Base-by-base conservation (phyloP, 805 yeast species). In the Starmerella bacillaris region DNA sequence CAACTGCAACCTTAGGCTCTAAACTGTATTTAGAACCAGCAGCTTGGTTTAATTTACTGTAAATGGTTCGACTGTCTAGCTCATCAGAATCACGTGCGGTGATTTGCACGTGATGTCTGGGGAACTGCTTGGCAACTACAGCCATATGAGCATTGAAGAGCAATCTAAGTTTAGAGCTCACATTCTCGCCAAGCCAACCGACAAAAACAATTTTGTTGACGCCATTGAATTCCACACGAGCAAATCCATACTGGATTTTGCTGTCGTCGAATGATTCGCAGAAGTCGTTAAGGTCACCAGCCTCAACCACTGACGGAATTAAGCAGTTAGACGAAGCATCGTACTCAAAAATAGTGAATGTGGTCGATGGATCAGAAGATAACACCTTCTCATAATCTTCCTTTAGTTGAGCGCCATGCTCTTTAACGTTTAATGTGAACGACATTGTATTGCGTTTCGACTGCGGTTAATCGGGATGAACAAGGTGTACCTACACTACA, bases 81-180 rank as follows among this genome's bases (percentile, higher is more conserved):
- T 89, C 98, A 51, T 83, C 94, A 29, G 69, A 63, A 51, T 80
- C 92, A 59, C 96, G 73, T n/a, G 96, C 96, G 33, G 94, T 83
- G 45, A 89, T 74, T 58, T 89, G 95, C 36, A 89, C 84, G 54
- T 89, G 98, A 59, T 86, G 89, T 31, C 93, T 92, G 26, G 51
- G 53, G 43, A 61, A 55, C 39, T 54, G 47, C 35, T 51, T 51
- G 11, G 64, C 56, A 12, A 61, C 60, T 2, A 60, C 38, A 15
- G 56, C 46, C 39, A 57, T 54, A 43, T 61, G 65, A 16, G 64
- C 52, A 42, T 54, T 58, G 51, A 61, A 61, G 35, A 55, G 56
- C n/a, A 63, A 61, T 40, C 62, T 58, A 32, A 53, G 51, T 27
- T 57, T 54, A 35, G 55, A 59, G 17, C 95, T 92, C 17, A 93